Conservation (phyloP, 108 stramenopile species). For the Schizochytrium sp. region DNA sequence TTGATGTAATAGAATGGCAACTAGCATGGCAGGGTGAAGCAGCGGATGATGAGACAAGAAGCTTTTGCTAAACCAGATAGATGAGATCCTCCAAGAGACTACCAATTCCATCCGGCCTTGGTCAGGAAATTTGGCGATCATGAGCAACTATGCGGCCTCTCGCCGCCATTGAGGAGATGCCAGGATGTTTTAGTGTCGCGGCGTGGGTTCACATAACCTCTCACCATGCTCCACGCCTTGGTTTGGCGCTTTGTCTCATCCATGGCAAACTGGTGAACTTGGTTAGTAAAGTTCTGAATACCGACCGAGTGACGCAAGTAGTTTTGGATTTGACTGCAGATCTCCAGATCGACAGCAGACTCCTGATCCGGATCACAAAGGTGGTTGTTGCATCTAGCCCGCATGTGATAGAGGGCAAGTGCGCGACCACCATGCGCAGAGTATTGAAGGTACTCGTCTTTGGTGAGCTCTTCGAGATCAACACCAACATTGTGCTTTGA, state of each 20-base stretch:
- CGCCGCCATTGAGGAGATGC: constrained; percentile 27
- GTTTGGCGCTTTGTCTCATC: constrained; percentile 21
- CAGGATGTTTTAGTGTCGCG: constrained; percentile 34
- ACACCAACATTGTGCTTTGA: constrained; percentile 39
- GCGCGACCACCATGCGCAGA: constrained; percentile 32
- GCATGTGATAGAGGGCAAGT: constrained; percentile 52
- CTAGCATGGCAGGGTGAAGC: too few relatives aligned
- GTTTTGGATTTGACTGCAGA: constrained; percentile 33
- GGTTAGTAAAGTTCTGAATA: constrained; percentile 26
- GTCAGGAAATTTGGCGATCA: not conserved
- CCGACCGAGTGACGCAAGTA: not conserved
- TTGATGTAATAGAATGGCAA: too few relatives aligned
- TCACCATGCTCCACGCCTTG: constrained; percentile 35
- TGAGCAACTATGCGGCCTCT: constrained; percentile 40
- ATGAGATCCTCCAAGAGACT: too few relatives aligned
- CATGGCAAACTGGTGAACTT: constrained; percentile 32
- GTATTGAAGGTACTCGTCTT: constrained; percentile 55
- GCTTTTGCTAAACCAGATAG: too few relatives aligned
- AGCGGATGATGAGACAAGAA: too few relatives aligned
- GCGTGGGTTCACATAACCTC: not conserved
- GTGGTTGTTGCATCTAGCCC: constrained; percentile 46
- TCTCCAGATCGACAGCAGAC: constrained; percentile 49
- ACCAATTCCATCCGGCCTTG: too few relatives aligned
- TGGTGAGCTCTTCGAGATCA: constrained; percentile 15
- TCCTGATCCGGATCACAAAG: not conserved